phyloP scores from a whole-genome alignment of 2,329 filamentous ascomycete genomes.

The Claviceps monticola region DNA sequence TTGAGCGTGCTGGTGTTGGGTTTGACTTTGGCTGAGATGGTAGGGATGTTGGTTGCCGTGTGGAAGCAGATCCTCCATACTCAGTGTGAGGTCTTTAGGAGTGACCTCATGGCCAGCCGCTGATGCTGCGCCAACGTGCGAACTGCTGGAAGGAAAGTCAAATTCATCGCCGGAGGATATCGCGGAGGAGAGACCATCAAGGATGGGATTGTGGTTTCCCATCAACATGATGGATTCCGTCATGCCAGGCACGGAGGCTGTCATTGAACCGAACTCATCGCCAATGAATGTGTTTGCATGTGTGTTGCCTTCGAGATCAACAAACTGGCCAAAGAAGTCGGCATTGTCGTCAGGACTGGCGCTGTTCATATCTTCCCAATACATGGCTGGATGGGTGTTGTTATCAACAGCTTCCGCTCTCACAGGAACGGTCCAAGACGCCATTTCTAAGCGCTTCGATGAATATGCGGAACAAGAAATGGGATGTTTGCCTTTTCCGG shows the following conservation, averaged over 20 bases:
- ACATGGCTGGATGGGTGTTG: constrained; percentile 21
- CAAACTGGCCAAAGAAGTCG: constrained; percentile 24
- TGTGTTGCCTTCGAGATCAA: constrained; percentile 21
- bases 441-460: constrained; percentile 12
- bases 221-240: constrained; percentile 16
- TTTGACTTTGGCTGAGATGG: background rate
- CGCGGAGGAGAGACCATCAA: constrained; percentile 20
- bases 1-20: background rate
- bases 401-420: constrained; percentile 20
- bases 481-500: too few relatives aligned
- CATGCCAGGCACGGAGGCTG: constrained; percentile 13
- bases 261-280: constrained; percentile 9
- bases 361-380: constrained; percentile 21
- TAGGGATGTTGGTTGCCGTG: background rate
- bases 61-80: constrained; percentile 1
- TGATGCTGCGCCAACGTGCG: constrained; percentile 15
- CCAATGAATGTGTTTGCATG: constrained; percentile 10
- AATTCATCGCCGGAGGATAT: constrained; percentile 23
- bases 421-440: constrained; percentile 23
- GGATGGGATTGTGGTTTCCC: constrained; percentile 6
- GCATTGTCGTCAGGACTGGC: constrained; percentile 15
- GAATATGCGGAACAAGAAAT: too few relatives aligned
- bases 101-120: constrained; percentile 18
- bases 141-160: constrained; percentile 22
- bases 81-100: constrained; percentile 15